Percentiles rank a stretch among this genome's conserved stretches.
These are phyloP conservation scores for Juncus effusus DNA, from an alignment of 176 grass and related monocot species.

Conservation along the genomic window DNA sequence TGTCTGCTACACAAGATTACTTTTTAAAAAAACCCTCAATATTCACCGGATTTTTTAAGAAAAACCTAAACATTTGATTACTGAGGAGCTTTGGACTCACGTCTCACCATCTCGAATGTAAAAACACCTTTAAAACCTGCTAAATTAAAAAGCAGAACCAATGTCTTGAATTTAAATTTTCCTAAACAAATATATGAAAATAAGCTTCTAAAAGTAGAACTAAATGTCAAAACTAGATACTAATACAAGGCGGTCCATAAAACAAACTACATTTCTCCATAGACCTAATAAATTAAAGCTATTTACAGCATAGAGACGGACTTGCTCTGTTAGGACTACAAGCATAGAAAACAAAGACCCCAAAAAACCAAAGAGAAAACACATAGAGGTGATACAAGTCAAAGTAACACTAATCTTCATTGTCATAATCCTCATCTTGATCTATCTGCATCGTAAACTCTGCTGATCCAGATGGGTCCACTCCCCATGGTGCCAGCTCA, in stretches of 20 bases:
- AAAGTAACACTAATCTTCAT: slow-evolving; percentile 72
- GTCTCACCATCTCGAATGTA: too few species aligned
- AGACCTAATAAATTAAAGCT: neutral
- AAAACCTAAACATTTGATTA: too few species aligned
- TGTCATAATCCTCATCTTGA: slow-evolving; percentile 94
- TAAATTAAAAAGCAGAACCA: too few species aligned
- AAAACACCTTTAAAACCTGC: too few species aligned
- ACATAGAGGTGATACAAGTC: slow-evolving; percentile 9
- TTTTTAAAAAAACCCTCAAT: too few species aligned
- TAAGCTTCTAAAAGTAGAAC: too few species aligned
- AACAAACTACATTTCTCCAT: slow-evolving; percentile 9
- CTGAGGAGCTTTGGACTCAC: too few species aligned
- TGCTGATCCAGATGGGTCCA: slow-evolving; percentile 73
- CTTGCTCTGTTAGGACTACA: slow-evolving; percentile 21
- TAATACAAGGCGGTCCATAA: neutral
- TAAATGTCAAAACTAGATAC: too few species aligned
- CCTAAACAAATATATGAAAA: too few species aligned
- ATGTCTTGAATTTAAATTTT: too few species aligned
- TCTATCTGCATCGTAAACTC: slow-evolving; percentile 84
- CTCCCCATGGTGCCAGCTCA: slow-evolving; percentile 69
- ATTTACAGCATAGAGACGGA: slow-evolving; percentile 25
- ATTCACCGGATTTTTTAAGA: too few species aligned
- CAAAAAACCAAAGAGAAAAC: neutral
- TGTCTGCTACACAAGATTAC: too few species aligned
- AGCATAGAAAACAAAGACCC: slow-evolving; percentile 19